These are phyloP conservation scores for Polychaeton citri DNA, from an alignment of 2,329 filamentous ascomycete species.

Conservation along the genomic window DNA sequence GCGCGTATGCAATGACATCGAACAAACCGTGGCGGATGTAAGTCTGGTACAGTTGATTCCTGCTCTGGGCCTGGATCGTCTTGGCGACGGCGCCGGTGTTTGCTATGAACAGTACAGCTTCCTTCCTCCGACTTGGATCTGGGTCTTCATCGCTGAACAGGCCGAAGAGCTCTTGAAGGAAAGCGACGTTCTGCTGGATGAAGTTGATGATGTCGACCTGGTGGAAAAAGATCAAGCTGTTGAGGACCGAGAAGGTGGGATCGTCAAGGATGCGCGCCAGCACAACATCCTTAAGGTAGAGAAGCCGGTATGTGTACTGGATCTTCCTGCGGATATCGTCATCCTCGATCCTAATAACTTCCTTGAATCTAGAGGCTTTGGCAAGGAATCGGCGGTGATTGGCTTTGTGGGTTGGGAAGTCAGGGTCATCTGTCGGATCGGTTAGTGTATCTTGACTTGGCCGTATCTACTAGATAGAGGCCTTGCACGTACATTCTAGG, in stretches of 20 bases:
- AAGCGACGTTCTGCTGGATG: constrained; percentile 66
- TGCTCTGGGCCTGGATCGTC: constrained; percentile 72
- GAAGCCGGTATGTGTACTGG: constrained; percentile 86
- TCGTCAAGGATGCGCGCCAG: constrained; percentile 92
- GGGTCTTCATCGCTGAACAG: constrained; percentile 59
- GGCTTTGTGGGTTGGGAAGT: constrained; percentile 94
- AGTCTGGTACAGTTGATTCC: constrained; percentile 75
- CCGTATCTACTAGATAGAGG: background rate
- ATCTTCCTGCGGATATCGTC: constrained; percentile 75
- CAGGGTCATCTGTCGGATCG: constrained; percentile 57
- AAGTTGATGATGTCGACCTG: constrained; percentile 96
- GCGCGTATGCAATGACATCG: constrained; percentile 78
- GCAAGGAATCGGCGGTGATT: constrained; percentile 90
- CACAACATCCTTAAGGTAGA: constrained; percentile 97
- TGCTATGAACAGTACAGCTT: constrained; percentile 91
- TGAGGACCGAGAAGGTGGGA: constrained; percentile 92
- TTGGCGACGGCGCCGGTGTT: constrained; percentile 92
- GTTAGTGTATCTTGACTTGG: no score
- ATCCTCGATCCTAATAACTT: constrained; percentile 87
- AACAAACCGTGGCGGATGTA: constrained; percentile 81
- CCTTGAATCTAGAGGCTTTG: constrained; percentile 82
- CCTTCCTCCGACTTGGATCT: constrained; percentile 63
- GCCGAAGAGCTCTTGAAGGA: constrained; percentile 73
- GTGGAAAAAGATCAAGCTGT: constrained; percentile 97
- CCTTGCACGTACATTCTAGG: constrained; percentile 54